These are phyloP conservation scores for Basidiobolus meristosporus DNA, from an alignment of 371 early-diverging fungal genomes.

Conservation along the genomic window DNA sequence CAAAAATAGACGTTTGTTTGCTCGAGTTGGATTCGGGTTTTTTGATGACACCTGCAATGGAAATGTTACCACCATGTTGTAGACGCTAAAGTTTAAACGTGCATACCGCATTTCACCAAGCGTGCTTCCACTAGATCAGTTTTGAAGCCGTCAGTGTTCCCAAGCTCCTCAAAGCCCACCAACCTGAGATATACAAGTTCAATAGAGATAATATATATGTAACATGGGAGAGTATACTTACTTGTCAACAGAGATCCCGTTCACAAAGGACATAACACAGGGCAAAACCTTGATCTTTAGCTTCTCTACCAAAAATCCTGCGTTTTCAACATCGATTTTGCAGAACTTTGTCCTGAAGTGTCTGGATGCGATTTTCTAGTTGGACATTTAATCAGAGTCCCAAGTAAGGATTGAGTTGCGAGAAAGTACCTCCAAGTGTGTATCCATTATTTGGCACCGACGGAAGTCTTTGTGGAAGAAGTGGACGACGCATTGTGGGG, in stretches of 20 bases:
- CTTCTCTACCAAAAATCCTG: constrained; percentile 81
- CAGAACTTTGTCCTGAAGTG: constrained; percentile 74
- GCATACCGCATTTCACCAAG: constrained; percentile 29
- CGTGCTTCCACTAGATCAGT: constrained; percentile 62
- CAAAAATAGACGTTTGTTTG: too few species aligned
- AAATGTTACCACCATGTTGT: too few species aligned
- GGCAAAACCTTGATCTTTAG: constrained; percentile 78
- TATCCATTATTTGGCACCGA: constrained; percentile 84
- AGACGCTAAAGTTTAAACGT: too few species aligned
- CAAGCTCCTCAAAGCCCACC: constrained; percentile 89
- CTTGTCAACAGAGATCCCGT: constrained; percentile 22
- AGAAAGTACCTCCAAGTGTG: constrained; percentile 50
- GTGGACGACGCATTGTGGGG: constrained; percentile 62
- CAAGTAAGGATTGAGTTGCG: not conserved
- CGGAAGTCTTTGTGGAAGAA: constrained; percentile 86
- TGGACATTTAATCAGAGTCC: not conserved
- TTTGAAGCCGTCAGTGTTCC: constrained; percentile 68
- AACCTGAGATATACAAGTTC: constrained; percentile 21
- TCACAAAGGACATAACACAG: constrained; percentile 64
- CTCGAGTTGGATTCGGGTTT: too few species aligned
- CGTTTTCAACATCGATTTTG: constrained; percentile 70
- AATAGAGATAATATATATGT: not conserved
- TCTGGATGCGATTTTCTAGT: constrained; percentile 40
- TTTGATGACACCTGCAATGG: too few species aligned
- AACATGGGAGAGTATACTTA: not conserved